Evolutionary conservation across 305 asterid species (phyloP).

Genomic region (Plantago coronopus): DNA sequence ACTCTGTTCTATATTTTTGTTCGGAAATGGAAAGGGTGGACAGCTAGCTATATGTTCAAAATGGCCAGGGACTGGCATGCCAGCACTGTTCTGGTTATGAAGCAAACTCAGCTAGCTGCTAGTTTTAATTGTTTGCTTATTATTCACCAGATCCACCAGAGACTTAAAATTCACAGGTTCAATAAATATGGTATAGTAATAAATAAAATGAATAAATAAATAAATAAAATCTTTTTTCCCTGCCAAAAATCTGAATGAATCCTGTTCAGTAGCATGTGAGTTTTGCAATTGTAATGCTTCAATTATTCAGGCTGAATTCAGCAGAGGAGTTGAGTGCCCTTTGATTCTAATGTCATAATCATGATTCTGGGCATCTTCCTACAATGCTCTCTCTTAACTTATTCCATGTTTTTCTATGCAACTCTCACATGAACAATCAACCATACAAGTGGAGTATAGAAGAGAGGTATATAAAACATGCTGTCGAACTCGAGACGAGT

Average conservation of each 20-base stretch:
- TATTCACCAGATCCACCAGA: not conserved
- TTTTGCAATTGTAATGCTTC: not conserved
- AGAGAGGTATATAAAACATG: no score
- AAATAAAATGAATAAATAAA: no score
- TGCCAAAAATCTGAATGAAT: not conserved
- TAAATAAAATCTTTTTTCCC: no score
- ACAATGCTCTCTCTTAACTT: no score
- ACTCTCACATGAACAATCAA: no score
- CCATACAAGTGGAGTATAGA: no score
- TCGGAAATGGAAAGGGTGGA: not conserved
- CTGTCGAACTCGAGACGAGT: no score
- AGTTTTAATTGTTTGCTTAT: not conserved
- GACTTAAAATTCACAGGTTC: not conserved
- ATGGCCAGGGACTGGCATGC: not conserved
- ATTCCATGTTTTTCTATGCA: no score
- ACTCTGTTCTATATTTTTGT: not conserved
- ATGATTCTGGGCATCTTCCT: no score
- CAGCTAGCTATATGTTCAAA: not conserved
- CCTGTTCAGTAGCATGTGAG: constrained; percentile 5
- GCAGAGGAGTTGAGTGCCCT: no score
- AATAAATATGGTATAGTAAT: constrained; percentile 1
- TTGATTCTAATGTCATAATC: no score
- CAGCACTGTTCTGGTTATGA: not conserved
- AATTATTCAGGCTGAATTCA: no score
- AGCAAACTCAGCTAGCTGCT: not conserved